Percentiles rank a stretch among this genome's conserved stretches.
Evolutionary conservation across 257 asterid genomes (phyloP).

Genomic region (Solanum pinnatisectum): DNA sequence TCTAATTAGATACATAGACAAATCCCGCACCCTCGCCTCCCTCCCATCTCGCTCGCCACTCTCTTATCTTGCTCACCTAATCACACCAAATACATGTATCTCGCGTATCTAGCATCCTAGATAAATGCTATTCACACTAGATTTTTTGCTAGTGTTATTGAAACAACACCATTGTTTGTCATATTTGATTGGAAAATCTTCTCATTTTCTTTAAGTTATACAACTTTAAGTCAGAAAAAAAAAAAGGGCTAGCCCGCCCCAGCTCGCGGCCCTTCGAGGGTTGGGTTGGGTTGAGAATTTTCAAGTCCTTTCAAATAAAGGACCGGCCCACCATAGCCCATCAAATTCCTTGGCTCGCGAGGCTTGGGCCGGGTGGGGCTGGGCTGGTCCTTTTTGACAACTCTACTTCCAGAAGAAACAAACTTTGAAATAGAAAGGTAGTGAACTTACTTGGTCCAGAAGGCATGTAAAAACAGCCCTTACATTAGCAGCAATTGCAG

Average conservation of each 20-base stretch:
- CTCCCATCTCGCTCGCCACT: background rate
- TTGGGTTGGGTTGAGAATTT: background rate
- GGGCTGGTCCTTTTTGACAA: background rate
- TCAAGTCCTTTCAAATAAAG: no score
- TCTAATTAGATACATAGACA: background rate
- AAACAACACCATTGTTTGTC: background rate
- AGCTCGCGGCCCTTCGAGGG: background rate
- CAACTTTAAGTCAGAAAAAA: no score
- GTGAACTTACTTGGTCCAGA: slow-evolving; percentile 65
- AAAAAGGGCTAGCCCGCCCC: background rate
- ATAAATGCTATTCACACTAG: background rate
- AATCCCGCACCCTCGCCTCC: background rate
- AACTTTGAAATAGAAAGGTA: slow-evolving; percentile 4
- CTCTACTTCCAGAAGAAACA: slow-evolving; percentile 8
- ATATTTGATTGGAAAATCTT: background rate
- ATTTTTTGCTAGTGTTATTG: background rate
- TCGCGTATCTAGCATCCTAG: background rate
- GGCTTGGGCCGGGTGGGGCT: background rate
- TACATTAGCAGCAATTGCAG: slow-evolving; percentile 70
- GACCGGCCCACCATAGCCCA: no score
- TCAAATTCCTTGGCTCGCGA: background rate
- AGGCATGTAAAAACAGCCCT: slow-evolving; percentile 91
- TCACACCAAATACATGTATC: background rate
- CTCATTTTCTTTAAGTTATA: background rate
- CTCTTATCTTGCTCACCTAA: no score